Percentiles rank a stretch among this genome's conserved stretches.
phyloP scores from a whole-genome alignment of 148 eudicot genomes.

The Tetragonia tetragonoides region DNA sequence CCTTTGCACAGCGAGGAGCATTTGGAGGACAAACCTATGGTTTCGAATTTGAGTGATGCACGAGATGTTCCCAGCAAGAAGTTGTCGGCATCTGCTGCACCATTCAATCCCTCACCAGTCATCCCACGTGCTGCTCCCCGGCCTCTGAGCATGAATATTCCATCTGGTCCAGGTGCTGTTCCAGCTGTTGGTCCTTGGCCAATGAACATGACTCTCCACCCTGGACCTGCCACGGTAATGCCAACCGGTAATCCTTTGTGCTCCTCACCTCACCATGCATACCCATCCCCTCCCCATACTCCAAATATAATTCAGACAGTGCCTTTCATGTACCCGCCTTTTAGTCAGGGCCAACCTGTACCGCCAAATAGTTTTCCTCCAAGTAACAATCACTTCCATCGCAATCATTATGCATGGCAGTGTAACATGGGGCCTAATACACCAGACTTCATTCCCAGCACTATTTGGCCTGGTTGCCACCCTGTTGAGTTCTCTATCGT shows the following conservation, averaged over 20 bases:
- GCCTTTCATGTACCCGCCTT: slow-evolving; percentile 88
- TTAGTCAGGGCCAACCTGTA: slow-evolving; percentile 63
- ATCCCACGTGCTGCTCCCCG: slow-evolving; percentile 48
- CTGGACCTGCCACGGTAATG: slow-evolving; percentile 51
- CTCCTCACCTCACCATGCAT: slow-evolving; percentile 75
- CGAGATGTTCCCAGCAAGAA: slow-evolving; percentile 62
- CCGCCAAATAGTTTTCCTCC: slow-evolving; percentile 58
- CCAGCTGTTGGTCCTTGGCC: slow-evolving; percentile 79
- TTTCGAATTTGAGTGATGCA: slow-evolving; percentile 43
- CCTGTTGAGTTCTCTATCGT: slow-evolving; percentile 65
- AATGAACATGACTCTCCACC: slow-evolving; percentile 80
- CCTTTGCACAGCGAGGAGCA: slow-evolving; percentile 41
- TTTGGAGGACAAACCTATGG: slow-evolving; percentile 49
- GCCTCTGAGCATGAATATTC: slow-evolving; percentile 57
- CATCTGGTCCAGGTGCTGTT: slow-evolving; percentile 54
- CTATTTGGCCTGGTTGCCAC: slow-evolving; percentile 72
- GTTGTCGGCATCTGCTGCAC: slow-evolving; percentile 94
- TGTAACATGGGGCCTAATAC: slow-evolving; percentile 50
- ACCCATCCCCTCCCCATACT: slow-evolving; percentile 86
- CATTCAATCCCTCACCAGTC: slow-evolving; percentile 68
- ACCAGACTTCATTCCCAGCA: slow-evolving; percentile 51
- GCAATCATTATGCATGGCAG: slow-evolving; percentile 78
- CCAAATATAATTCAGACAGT: slow-evolving; percentile 78
- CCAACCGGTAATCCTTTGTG: slow-evolving; percentile 53
- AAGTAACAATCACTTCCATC: slow-evolving; percentile 56